Evolutionary conservation across 805 yeast species (phyloP).

Genomic region (Starmera amethionina): DNA sequence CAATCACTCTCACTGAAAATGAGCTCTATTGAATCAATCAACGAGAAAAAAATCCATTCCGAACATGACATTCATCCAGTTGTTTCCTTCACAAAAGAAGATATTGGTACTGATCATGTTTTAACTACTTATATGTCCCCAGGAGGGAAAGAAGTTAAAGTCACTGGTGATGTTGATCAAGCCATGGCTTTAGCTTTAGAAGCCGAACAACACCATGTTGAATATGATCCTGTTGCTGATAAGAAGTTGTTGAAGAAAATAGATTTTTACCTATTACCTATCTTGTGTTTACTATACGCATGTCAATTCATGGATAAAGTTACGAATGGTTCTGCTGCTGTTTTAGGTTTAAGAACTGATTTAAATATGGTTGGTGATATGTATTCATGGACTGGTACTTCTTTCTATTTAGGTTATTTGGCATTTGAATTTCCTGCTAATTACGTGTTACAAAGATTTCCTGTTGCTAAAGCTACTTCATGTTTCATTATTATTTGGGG

Average conservation of each 20-base stretch:
- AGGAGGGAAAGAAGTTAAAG: constrained; percentile 13
- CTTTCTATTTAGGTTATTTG: constrained; percentile 45
- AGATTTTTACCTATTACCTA: constrained; percentile 40
- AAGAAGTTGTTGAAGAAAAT: constrained; percentile 34
- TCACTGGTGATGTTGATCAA: constrained; percentile 33
- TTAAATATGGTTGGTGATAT: constrained; percentile 33
- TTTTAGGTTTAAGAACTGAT: constrained; percentile 38
- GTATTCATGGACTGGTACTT: constrained; percentile 44
- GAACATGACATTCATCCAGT: constrained; percentile 8
- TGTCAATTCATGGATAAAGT: constrained; percentile 54
- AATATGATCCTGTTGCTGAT: constrained; percentile 19
- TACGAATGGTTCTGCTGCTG: constrained; percentile 40
- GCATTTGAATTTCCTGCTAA: constrained; percentile 37
- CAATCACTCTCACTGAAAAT: no score
- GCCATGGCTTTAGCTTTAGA: constrained; percentile 31
- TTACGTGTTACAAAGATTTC: constrained; percentile 36
- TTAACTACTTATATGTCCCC: constrained; percentile 18
- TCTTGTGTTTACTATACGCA: constrained; percentile 38
- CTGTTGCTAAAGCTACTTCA: constrained; percentile 34
- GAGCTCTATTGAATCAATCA: no score
- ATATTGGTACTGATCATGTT: not conserved
- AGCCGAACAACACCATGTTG: constrained; percentile 10
- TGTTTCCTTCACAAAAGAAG: not conserved
- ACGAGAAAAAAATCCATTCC: no score
- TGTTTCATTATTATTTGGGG: constrained; percentile 37